Conservation (phyloP, 306 rosid genomes). For the Begonia peltatifolia region DNA sequence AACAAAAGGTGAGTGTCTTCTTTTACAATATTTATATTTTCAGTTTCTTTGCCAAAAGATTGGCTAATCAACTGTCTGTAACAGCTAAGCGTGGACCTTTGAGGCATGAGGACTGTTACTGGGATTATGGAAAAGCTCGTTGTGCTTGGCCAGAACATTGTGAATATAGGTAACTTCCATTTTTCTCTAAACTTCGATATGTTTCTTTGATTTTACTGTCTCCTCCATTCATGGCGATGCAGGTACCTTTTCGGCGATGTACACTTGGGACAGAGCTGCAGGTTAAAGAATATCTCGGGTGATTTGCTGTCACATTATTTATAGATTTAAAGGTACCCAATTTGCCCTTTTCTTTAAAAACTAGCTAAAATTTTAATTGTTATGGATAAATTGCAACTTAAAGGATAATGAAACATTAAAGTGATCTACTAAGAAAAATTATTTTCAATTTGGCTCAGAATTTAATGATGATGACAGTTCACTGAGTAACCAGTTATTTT, state of each 20-base stretch:
- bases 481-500: too few species aligned
- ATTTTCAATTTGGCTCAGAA: too few species aligned
- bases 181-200: background rate
- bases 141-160: slow-evolving; percentile 94
- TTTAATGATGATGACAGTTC: too few species aligned
- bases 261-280: slow-evolving; percentile 97
- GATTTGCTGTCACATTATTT: slow-evolving; percentile 48
- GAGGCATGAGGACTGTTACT: slow-evolving; percentile 88
- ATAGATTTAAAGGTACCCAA: slow-evolving; percentile 47
- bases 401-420: too few species aligned
- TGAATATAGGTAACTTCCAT: slow-evolving; percentile 65
- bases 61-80: slow-evolving; percentile 8
- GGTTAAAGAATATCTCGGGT: slow-evolving; percentile 52
- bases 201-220: background rate
- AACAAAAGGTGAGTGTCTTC: slow-evolving; percentile 51
- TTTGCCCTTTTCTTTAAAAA: background rate
- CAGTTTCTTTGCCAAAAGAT: slow-evolving; percentile 5
- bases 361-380: too few species aligned
- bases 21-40: background rate
- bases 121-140: slow-evolving; percentile 99
- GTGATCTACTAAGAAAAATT: too few species aligned
- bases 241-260: slow-evolving; percentile 96
- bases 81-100: slow-evolving; percentile 97
- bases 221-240: slow-evolving; percentile 13
- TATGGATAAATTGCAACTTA: too few species aligned